Percentiles rank a stretch among this genome's conserved stretches.
Conservation (phyloP, 2,329 filamentous ascomycete species). For the Sporothrix sp. region DNA sequence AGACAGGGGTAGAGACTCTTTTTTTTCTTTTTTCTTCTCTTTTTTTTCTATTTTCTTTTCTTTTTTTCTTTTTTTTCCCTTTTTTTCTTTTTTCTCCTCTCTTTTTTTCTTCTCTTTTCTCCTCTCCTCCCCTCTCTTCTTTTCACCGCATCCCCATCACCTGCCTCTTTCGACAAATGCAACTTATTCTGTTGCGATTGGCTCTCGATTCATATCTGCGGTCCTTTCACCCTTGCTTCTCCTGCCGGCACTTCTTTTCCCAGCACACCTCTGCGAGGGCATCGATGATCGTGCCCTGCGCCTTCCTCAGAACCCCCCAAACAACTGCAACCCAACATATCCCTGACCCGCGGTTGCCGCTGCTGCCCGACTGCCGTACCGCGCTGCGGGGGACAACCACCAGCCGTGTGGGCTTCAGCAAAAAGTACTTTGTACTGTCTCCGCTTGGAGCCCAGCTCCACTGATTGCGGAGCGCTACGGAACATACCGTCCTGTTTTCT, state of each 20-base stretch:
- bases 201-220: too few relatives aligned
- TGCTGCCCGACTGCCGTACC: background rate
- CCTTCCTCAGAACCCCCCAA: too few relatives aligned
- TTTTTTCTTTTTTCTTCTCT: background rate
- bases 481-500: constrained; percentile 1
- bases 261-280: too few relatives aligned
- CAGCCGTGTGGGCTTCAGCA: constrained; percentile 7
- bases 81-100: background rate
- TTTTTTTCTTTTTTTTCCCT: background rate
- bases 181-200: too few relatives aligned
- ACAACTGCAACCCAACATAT: too few relatives aligned
- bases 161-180: background rate
- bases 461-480: background rate
- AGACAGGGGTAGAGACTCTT: too few relatives aligned
- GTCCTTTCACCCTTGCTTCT: too few relatives aligned
- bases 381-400: background rate
- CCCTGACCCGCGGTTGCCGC: background rate
- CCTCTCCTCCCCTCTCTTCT: background rate
- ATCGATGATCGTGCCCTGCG: too few relatives aligned
- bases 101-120: background rate
- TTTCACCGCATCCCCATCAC: background rate
- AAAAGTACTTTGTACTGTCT: too few relatives aligned
- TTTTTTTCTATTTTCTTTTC: background rate
- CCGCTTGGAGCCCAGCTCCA: too few relatives aligned
- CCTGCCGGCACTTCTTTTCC: too few relatives aligned